Conservation (phyloP, 345 rosid genomes). For the Luvunga scandens region DNA sequence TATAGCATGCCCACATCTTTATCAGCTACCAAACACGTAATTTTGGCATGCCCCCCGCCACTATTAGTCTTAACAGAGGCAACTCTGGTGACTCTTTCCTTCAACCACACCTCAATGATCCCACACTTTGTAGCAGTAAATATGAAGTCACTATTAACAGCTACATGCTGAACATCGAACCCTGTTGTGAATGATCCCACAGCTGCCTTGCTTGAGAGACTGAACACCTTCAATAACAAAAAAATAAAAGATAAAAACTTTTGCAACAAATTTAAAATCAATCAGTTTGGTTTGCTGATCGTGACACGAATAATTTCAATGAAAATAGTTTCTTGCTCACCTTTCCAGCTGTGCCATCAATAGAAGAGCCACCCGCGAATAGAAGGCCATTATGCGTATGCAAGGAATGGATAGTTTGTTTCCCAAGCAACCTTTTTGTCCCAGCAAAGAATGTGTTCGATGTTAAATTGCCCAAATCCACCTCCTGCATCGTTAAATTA, state of each 20-base stretch:
- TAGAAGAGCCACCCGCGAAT: constrained; percentile 45
- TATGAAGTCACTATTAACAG: constrained; percentile 47
- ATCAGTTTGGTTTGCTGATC: neutral
- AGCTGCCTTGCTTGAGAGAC: constrained; percentile 28
- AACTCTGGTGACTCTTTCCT: constrained; percentile 35
- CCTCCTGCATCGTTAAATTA: constrained; percentile 31
- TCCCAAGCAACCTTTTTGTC: constrained; percentile 51
- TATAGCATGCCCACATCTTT: constrained; percentile 48
- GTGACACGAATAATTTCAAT: too few relatives aligned
- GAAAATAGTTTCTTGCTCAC: constrained; percentile 10
- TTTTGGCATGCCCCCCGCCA: constrained; percentile 35
- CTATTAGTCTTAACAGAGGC: constrained; percentile 30
- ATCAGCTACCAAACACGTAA: constrained; percentile 40
- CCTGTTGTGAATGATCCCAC: constrained; percentile 37
- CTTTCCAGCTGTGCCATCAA: constrained; percentile 61
- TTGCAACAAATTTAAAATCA: neutral
- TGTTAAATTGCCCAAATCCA: constrained; percentile 40
- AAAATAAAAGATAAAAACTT: neutral
- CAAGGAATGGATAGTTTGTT: constrained; percentile 46
- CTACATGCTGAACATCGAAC: constrained; percentile 40
- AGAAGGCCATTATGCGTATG: constrained; percentile 35
- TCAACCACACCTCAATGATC: constrained; percentile 55
- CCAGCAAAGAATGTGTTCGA: constrained; percentile 43
- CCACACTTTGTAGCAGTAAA: constrained; percentile 56
- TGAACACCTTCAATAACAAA: constrained; percentile 40